Conservation (phyloP, 1,284 basidiomycete species). For the Cryptococcus sp. region DNA sequence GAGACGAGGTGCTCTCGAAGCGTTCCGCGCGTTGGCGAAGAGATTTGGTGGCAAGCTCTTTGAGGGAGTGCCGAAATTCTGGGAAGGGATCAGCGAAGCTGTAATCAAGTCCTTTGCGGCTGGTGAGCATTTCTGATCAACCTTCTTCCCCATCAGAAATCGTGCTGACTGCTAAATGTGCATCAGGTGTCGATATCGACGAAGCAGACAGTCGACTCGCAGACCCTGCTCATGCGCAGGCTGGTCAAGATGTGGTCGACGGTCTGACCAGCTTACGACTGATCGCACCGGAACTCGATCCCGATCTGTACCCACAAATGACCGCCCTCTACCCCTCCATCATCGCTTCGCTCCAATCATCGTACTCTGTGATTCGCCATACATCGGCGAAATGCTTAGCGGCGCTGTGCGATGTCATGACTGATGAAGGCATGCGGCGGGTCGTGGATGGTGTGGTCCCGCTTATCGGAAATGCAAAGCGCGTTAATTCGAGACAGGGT, state of each 20-base stretch:
- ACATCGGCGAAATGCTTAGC: conserved; percentile 85
- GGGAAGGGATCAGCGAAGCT: conserved; percentile 86
- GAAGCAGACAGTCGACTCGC: conserved; percentile 22
- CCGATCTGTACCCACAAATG: conserved; percentile 69
- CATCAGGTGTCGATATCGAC: conserved; percentile 16
- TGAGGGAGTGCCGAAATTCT: conserved; percentile 82
- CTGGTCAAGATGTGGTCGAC: conserved; percentile 92
- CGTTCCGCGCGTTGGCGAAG: conserved; percentile 75
- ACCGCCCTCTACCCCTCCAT: conserved; percentile 74
- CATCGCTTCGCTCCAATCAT: conserved; percentile 73
- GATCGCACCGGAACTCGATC: conserved; percentile 73
- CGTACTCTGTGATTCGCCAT: conserved; percentile 85
- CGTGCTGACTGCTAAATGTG: too few species aligned
- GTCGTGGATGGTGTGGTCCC: conserved; percentile 87
- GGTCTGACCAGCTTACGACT: conserved; percentile 86
- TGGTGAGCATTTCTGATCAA: conserved; percentile 55
- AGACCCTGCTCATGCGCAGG: conserved; percentile 4
- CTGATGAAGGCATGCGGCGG: conserved; percentile 79
- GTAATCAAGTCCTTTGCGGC: conserved; percentile 67
- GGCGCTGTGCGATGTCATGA: conserved; percentile 82
- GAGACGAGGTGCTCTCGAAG: conserved; percentile 78
- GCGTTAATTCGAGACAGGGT: conserved; percentile 82
- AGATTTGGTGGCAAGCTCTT: conserved; percentile 77
- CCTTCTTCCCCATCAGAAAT: not conserved
- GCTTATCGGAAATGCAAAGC: conserved; percentile 75